phyloP scores from a whole-genome alignment of 2,329 filamentous ascomycete genomes.

The Neoascochyta sp. region DNA sequence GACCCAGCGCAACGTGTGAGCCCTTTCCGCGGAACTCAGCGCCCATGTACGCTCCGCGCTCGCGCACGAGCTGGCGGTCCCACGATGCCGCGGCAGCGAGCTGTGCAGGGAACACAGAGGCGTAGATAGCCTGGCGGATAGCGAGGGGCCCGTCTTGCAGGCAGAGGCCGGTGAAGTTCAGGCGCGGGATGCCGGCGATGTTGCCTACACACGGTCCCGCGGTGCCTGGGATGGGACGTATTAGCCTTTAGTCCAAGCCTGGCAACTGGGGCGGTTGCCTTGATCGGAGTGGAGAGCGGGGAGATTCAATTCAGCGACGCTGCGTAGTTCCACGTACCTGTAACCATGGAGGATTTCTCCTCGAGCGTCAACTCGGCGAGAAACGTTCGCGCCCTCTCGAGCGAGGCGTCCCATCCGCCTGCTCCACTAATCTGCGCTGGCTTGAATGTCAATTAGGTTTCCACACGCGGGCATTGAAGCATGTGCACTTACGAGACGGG shows the following conservation, averaged over 20 bases:
- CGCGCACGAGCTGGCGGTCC: slow-evolving; percentile 1
- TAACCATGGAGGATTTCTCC: slow-evolving; percentile 27
- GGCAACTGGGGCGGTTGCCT: no score
- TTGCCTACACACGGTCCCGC: slow-evolving; percentile 34
- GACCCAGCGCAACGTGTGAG: slow-evolving; percentile 47
- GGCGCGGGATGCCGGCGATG: slow-evolving; percentile 34
- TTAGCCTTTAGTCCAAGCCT: no score
- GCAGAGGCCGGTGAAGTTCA: slow-evolving; percentile 42
- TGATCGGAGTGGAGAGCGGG: no score
- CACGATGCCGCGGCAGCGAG: slow-evolving; percentile 5
- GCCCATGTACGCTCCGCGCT: slow-evolving; percentile 5
- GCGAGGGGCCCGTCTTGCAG: slow-evolving; percentile 40
- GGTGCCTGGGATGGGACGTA: slow-evolving; percentile 18
- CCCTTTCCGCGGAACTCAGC: slow-evolving; percentile 6
- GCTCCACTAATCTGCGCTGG: slow-evolving; percentile 22
- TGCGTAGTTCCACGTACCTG: no score
- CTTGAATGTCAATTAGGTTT: no score
- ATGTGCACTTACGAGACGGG: slow-evolving; percentile 22
- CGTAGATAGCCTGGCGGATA: slow-evolving; percentile 23
- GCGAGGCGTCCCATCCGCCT: slow-evolving; percentile 26
- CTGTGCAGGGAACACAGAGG: slow-evolving; percentile 2
- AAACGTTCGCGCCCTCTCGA: slow-evolving; percentile 20
- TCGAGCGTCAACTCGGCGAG: slow-evolving; percentile 18
- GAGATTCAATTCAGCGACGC: no score
- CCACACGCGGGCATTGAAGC: background rate